Conservation (phyloP, 495 filamentous ascomycete species). For the Xylaria cubensis region DNA sequence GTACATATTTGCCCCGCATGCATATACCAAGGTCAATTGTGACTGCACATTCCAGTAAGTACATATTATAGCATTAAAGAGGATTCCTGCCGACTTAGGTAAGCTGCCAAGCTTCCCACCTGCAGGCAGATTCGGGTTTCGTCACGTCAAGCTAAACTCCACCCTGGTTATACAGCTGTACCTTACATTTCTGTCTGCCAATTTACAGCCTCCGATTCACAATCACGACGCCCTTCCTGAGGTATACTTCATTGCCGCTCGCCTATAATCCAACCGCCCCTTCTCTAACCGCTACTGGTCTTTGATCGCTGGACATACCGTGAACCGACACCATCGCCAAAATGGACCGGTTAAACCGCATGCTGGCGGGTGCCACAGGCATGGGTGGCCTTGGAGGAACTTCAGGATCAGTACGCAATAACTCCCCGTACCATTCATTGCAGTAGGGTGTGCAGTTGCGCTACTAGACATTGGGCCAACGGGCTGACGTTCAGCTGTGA, state of each 20-base stretch:
- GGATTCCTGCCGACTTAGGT: neutral
- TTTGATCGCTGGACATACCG: neutral
- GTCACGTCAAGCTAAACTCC: slow-evolving; percentile 22
- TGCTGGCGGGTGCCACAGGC: slow-evolving; percentile 79
- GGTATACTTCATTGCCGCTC: neutral
- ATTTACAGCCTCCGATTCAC: neutral
- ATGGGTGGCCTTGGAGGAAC: slow-evolving; percentile 75
- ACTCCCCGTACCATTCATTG: neutral
- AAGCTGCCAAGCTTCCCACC: neutral
- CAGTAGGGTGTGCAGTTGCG: slow-evolving; percentile 3
- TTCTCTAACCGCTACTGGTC: neutral
- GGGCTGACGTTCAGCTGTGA: slow-evolving; percentile 22
- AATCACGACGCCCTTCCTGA: neutral
- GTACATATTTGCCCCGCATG: slow-evolving; percentile 8
- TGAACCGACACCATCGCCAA: slow-evolving; percentile 19
- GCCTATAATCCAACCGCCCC: neutral
- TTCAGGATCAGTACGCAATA: slow-evolving; percentile 75
- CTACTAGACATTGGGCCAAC: neutral
- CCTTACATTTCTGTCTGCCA: neutral
- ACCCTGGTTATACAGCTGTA: slow-evolving; percentile 12
- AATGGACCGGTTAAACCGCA: slow-evolving; percentile 88
- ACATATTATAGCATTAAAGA: neutral
- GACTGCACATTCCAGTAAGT: neutral
- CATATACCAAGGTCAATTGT: neutral
- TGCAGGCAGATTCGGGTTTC: slow-evolving; percentile 29